Base-by-base conservation (phyloP, 2,329 filamentous ascomycete genomes). In the Pseudocercospora eumusae region DNA sequence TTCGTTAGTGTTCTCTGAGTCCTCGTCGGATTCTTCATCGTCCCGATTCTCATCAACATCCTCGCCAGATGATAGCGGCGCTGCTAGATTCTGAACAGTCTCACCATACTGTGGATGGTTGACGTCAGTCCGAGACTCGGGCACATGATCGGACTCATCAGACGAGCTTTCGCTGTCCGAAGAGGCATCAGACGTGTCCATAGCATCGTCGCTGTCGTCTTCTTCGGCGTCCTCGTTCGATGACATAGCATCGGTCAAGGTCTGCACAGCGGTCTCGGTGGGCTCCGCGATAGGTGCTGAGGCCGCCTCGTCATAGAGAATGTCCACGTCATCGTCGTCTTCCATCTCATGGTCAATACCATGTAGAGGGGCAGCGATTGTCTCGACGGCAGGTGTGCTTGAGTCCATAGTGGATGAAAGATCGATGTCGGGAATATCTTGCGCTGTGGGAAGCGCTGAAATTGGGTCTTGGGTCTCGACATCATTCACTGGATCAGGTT, bases 191-290 rank as follows among this genome's bases (percentile, higher is more conserved):
- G 66, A 65, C 20, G 63, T 62, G 54, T 68, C 66, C 63, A 68
- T 66, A 15, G 65, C 67, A 59, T 68, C 65, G 42, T 66, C 67
- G 61, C 60, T 62, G 21, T 66, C 62, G 33, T 61, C 66, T 23
- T 68, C 58, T 54, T 54, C 27, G 31, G 18, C 28, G 18, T 40
- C 52, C 6, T 40, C 27, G 21, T 54, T 33, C 2, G 52, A 54
- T 28, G 31, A 28, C 52, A 54, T 23, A 13, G 52, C 52, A 20
- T 54, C 52, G 18, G 52, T 54, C 28, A 40, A 42, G 28, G 42
- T 53, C 57, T 54, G 56, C 7, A 49, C 56, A 10, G 44, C 56
- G 7, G 42, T 42, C 28, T 54, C 50, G n/a, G 42, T 36, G 25
- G 40, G 56, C 27, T 54, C 52, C 3, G 28, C 57, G 52, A 18